phyloP scores from a whole-genome alignment of 179 eudicot genomes.

The Pouteria campechiana region DNA sequence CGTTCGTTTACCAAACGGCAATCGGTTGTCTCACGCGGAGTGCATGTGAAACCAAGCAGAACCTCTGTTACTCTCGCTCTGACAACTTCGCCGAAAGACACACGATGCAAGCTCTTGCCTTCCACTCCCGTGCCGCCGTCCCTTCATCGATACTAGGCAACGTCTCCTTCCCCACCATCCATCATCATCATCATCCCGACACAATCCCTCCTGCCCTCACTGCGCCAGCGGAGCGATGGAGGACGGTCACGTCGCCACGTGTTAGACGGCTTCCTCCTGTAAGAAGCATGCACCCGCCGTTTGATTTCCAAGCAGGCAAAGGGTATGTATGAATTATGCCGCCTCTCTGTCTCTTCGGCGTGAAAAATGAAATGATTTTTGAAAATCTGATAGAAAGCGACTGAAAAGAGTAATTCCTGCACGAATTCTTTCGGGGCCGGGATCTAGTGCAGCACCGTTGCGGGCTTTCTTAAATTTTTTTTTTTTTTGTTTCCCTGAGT shows the following conservation, averaged over 20 bases:
- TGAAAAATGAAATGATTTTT: not conserved
- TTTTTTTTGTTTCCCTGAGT: not conserved
- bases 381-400: not conserved
- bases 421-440: not conserved
- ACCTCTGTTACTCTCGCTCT: no score
- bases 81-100: no score
- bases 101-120: conserved; percentile 16
- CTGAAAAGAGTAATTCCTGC: not conserved
- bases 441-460: not conserved
- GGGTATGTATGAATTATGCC: conserved; percentile 24
- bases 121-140: conserved; percentile 9
- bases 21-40: no score
- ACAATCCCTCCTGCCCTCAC: no score
- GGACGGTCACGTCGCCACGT: conserved; percentile 1
- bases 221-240: conserved; percentile 6
- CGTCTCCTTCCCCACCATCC: conserved; percentile 10
- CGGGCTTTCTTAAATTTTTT: not conserved
- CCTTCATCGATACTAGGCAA: conserved; percentile 8
- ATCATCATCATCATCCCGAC: not conserved
- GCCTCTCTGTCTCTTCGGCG: not conserved
- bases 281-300: conserved; percentile 9
- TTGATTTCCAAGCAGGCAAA: conserved; percentile 41
- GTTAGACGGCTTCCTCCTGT: conserved; percentile 11
- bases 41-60: no score
- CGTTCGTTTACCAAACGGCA: no score